Evolutionary conservation across 2,329 filamentous ascomycete species (phyloP).

Genomic region (Trichoderma sp.): DNA sequence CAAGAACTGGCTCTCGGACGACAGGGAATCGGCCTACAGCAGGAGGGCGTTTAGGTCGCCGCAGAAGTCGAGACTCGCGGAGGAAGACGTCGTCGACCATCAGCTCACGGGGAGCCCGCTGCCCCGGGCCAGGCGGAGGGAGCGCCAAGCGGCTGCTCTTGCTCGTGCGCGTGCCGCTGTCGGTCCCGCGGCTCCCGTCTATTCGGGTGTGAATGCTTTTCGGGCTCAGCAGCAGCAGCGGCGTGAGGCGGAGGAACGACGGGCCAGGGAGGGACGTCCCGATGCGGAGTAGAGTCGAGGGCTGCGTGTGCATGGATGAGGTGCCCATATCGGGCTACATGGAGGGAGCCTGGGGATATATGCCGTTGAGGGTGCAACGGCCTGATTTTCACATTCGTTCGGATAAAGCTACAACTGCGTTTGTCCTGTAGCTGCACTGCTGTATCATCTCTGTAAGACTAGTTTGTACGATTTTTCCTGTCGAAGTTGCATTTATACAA

Average conservation of each 20-base stretch:
- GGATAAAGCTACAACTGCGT: neutral
- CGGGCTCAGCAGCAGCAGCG: conserved; percentile 29
- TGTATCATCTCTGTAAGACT: neutral
- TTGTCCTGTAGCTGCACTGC: neutral
- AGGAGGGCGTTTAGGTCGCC: neutral
- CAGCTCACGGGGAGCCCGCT: neutral
- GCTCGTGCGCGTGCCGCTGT: neutral
- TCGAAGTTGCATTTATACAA: neutral
- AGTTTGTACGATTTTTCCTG: no score
- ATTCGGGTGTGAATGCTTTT: conserved; percentile 37
- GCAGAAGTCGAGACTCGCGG: neutral
- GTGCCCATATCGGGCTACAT: no score
- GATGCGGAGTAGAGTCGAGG: neutral
- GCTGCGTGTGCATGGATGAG: no score
- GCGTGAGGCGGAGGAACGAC: neutral
- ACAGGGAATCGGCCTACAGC: neutral
- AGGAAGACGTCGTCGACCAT: neutral
- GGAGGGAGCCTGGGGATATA: neutral
- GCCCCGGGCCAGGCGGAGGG: neutral
- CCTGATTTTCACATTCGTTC: neutral
- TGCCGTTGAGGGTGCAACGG: neutral
- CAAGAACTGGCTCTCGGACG: neutral
- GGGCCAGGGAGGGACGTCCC: neutral
- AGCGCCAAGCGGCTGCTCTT: neutral
- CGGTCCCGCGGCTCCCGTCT: conserved; percentile 12